Evolutionary conservation across 2,329 filamentous ascomycete species (phyloP), one percentile per base, ranked within the genome.

Genomic region (Teratosphaeria epicoccoides): DNA sequence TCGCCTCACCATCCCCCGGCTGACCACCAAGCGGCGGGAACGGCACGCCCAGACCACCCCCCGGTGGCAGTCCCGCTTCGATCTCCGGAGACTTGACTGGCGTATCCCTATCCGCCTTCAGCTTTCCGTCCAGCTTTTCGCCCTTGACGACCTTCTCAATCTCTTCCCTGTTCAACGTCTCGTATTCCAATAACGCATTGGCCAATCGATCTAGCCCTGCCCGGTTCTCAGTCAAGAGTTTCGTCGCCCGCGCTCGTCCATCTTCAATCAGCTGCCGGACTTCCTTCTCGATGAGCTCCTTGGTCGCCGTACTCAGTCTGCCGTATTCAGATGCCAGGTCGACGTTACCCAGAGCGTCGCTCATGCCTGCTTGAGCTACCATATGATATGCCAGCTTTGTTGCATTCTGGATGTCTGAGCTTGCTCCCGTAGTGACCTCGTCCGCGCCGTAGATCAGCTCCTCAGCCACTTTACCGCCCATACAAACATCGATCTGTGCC

Each of bases 381-480:
- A 98, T 93, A 57, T 80, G 77, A 71, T 90, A 94, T 2, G 91
- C 89, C 14, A 88, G 76, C 40, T 80, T 76, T 1, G 93, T 98
- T 6, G 93, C 93, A 57, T 76, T 75, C 68, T 87, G 79, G 45
- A 98, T 83, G 69, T 98, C 93, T 50, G 79, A 79, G 49, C 86
- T 86, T 51, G 89, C 90, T 57, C 93, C 93, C 59, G 85, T 91
- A 0, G 90, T 94, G 40, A 97, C 90, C 59, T 88, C 86, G 59
- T 95, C 88, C n/a, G 83, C 75, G 24, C 93, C 93, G 63, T 89
- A 98, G 49, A 93, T 82, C 58, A 98, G 80, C 71, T 97, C 90
- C 68, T 95, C 89, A 0, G 85, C 89, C 59, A 89, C 87, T 69
- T 91, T 93, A 51, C 89, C 89, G 59, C 88, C 89, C 73, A 95